Conservation (phyloP, 2,329 filamentous ascomycete genomes). For the Aureobasidium melanogenum region DNA sequence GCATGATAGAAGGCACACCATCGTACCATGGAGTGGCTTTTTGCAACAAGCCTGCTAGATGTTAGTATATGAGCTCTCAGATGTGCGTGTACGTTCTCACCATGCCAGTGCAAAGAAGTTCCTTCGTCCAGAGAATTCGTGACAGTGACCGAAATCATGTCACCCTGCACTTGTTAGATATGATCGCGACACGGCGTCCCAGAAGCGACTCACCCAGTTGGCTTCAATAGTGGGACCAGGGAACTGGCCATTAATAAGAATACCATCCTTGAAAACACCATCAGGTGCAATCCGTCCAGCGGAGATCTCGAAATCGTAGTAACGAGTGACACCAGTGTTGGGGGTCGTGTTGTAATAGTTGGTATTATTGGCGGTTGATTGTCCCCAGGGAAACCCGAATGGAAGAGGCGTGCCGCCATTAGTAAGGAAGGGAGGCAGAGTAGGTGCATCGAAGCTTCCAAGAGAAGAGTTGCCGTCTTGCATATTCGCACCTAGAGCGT, state of each 20-base stretch:
- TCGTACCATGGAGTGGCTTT: slow-evolving; percentile 50
- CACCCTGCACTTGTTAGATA: slow-evolving; percentile 20
- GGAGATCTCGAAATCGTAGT: slow-evolving; percentile 26
- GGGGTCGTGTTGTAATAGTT: slow-evolving; percentile 24
- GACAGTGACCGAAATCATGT: slow-evolving; percentile 43
- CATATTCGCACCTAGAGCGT: slow-evolving; percentile 1
- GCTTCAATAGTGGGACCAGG: slow-evolving; percentile 55
- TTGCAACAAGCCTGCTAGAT: slow-evolving; percentile 22
- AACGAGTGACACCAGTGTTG: slow-evolving; percentile 26
- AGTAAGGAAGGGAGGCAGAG: slow-evolving; percentile 16
- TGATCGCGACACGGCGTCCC: neutral
- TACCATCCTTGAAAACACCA: slow-evolving; percentile 22
- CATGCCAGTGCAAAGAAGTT: slow-evolving; percentile 55
- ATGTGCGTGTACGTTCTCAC: slow-evolving; percentile 29
- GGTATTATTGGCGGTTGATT: slow-evolving; percentile 20
- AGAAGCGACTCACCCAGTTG: slow-evolving; percentile 25
- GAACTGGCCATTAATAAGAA: slow-evolving; percentile 50
- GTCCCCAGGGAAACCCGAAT: slow-evolving; percentile 23
- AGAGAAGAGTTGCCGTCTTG: slow-evolving; percentile 14
- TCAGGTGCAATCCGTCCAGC: slow-evolving; percentile 24
- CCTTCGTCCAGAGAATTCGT: slow-evolving; percentile 48
- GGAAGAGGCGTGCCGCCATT: slow-evolving; percentile 16
- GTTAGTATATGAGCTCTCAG: neutral
- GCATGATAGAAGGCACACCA: slow-evolving; percentile 42
- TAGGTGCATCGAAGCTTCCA: slow-evolving; percentile 15